Conservation (phyloP, 2,329 filamentous ascomycete species). For the Venturia effusa region DNA sequence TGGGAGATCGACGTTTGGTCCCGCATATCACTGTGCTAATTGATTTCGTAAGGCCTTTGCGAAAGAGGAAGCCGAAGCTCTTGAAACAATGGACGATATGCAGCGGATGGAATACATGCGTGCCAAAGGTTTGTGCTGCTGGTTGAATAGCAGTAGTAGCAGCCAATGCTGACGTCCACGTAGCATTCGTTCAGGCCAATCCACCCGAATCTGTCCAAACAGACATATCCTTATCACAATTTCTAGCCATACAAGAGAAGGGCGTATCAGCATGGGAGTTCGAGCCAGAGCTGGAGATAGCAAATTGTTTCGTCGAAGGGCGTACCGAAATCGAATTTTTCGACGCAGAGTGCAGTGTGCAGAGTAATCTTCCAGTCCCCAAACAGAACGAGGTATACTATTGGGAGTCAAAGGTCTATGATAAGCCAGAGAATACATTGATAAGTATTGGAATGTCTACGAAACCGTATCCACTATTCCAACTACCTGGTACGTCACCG, state of each 20-base stretch:
- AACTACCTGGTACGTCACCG: constrained; percentile 65
- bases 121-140: constrained; percentile 65
- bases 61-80: constrained; percentile 85
- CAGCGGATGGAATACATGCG: constrained; percentile 81
- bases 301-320: constrained; percentile 95
- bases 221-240: constrained; percentile 95
- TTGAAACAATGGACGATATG: constrained; percentile 93
- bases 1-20: background rate
- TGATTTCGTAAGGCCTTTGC: constrained; percentile 50
- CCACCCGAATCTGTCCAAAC: constrained; percentile 91
- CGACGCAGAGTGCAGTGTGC: constrained; percentile 92
- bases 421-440: constrained; percentile 81
- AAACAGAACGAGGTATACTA: constrained; percentile 99
- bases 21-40: background rate
- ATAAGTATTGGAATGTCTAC: constrained; percentile 91
- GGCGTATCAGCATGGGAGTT: constrained; percentile 99
- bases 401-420: constrained; percentile 98
- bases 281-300: constrained; percentile 96
- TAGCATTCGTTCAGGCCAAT: constrained; percentile 89
- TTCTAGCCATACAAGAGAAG: constrained; percentile 97
- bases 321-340: constrained; percentile 98
- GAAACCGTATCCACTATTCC: constrained; percentile 92
- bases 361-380: constrained; percentile 90
- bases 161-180: constrained; percentile 16
- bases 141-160: background rate